phyloP scores from a whole-genome alignment of 164 flowering plant genomes.

The Liriodendron chinense region DNA sequence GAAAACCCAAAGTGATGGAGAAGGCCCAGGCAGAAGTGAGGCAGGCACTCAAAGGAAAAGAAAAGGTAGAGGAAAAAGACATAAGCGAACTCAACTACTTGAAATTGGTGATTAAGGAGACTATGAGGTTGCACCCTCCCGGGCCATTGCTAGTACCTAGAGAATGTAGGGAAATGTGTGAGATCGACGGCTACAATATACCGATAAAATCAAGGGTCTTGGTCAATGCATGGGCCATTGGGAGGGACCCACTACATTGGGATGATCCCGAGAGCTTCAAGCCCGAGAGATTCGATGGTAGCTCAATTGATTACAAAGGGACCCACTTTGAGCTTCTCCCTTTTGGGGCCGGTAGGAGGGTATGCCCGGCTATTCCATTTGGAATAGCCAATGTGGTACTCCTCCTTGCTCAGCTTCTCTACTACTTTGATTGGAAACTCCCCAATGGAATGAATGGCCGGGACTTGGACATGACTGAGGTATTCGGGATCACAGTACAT shows the following conservation, averaged over 20 bases:
- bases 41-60: conserved; percentile 4
- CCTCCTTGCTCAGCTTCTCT: conserved; percentile 3
- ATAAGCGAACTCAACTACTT: neutral
- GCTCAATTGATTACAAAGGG: conserved; percentile 23
- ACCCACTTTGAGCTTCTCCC: conserved; percentile 29
- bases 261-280: conserved; percentile 28
- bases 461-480: conserved; percentile 16
- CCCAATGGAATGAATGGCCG: conserved; percentile 7
- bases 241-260: conserved; percentile 33
- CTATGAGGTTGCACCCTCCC: conserved; percentile 44
- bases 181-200: conserved; percentile 25
- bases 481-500: neutral
- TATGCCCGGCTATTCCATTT: conserved; percentile 31
- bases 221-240: conserved; percentile 30
- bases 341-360: conserved; percentile 14
- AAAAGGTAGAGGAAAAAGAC: conserved; percentile 4
- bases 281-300: conserved; percentile 36
- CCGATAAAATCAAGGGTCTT: conserved; percentile 30
- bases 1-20: conserved; percentile 7
- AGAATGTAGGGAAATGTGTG: conserved; percentile 22
- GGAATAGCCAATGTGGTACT: conserved; percentile 13
- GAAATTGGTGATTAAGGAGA: conserved; percentile 21
- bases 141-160: conserved; percentile 36
- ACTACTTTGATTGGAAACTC: conserved; percentile 10
- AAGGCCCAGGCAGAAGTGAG: conserved; percentile 13